A percentile compares a stretch with the other conserved stretches of the same genome.
Evolutionary conservation across 192 early-diverging fungal genomes (phyloP).

Genomic region (Coemansia sp.): DNA sequence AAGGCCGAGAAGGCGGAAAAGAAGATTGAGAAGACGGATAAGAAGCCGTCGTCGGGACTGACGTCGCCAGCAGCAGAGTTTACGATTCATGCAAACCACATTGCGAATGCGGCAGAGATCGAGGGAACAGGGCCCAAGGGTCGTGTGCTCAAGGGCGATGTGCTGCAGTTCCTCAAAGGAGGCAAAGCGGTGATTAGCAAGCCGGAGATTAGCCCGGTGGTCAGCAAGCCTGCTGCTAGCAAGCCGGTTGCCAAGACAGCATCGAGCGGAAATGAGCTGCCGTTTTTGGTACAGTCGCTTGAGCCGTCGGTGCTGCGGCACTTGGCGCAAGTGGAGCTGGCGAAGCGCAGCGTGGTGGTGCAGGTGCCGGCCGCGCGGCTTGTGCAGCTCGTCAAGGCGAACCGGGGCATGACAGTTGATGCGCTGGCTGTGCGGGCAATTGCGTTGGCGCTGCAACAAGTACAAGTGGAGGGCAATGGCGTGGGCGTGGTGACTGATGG

Average conservation of each 20-base stretch:
- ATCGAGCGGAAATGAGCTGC: slow-evolving; percentile 24
- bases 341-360: slow-evolving; percentile 38
- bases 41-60: slow-evolving; percentile 17
- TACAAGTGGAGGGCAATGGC: slow-evolving; percentile 56
- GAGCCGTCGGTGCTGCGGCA: slow-evolving; percentile 48
- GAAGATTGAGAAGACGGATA: neutral
- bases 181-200: slow-evolving; percentile 17
- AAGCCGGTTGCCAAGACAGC: slow-evolving; percentile 4
- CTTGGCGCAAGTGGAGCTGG: slow-evolving; percentile 37
- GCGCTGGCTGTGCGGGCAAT: slow-evolving; percentile 42
- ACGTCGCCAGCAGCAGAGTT: slow-evolving; percentile 48
- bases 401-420: slow-evolving; percentile 16
- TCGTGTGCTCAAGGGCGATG: slow-evolving; percentile 75
- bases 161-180: slow-evolving; percentile 60
- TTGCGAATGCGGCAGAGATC: slow-evolving; percentile 48
- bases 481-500: slow-evolving; percentile 61
- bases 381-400: slow-evolving; percentile 20
- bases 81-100: slow-evolving; percentile 51
- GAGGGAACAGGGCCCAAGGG: slow-evolving; percentile 65
- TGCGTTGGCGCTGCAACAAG: slow-evolving; percentile 43
- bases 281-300: slow-evolving; percentile 46
- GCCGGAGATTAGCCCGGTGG: neutral
- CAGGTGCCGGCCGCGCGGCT: slow-evolving; percentile 40
- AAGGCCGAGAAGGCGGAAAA: neutral
- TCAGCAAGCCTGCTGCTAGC: neutral